Conservation (phyloP, 192 early-diverging fungal genomes). For the Backusella tuberculispora region DNA sequence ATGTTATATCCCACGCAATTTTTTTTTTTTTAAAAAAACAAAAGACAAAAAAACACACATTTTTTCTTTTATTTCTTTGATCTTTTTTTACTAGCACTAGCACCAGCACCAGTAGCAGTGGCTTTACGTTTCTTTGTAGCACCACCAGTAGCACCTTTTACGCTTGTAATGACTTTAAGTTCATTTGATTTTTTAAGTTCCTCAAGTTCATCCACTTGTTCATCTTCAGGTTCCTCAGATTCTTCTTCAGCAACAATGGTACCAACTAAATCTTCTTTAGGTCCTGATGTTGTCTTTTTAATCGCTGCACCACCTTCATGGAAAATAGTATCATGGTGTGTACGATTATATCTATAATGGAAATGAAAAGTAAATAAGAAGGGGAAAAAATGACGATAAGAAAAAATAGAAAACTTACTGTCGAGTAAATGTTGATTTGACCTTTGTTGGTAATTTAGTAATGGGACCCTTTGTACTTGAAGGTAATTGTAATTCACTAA, state of each 20-base stretch:
- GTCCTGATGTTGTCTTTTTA: constrained; percentile 33
- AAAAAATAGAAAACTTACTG: constrained; percentile 50
- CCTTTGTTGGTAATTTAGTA: constrained; percentile 60
- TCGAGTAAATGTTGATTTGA: constrained; percentile 83
- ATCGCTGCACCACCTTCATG: constrained; percentile 33
- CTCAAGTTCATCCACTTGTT: constrained; percentile 19
- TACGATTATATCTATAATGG: constrained; percentile 62
- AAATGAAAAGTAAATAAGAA: constrained; percentile 1
- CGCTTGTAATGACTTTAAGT: background rate
- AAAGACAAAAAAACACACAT: too few relatives aligned
- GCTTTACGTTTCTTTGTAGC: background rate
- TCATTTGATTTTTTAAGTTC: background rate
- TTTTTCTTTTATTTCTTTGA: background rate
- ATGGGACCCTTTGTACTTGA: constrained; percentile 34
- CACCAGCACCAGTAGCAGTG: background rate
- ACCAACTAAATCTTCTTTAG: constrained; percentile 61
- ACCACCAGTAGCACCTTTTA: background rate
- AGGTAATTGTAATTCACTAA: constrained; percentile 77
- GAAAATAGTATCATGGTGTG: constrained; percentile 62
- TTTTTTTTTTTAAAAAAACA: too few relatives aligned
- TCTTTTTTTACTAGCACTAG: background rate
- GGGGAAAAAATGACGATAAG: background rate
- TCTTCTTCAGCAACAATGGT: constrained; percentile 62
- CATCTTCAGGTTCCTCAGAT: constrained; percentile 49
- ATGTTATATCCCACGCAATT: too few relatives aligned